Percentiles rank a stretch among this genome's conserved stretches.
These are phyloP conservation scores for Candida albicans DNA, from an alignment of 1,139 yeast genomes.

Conservation along the genomic window DNA sequence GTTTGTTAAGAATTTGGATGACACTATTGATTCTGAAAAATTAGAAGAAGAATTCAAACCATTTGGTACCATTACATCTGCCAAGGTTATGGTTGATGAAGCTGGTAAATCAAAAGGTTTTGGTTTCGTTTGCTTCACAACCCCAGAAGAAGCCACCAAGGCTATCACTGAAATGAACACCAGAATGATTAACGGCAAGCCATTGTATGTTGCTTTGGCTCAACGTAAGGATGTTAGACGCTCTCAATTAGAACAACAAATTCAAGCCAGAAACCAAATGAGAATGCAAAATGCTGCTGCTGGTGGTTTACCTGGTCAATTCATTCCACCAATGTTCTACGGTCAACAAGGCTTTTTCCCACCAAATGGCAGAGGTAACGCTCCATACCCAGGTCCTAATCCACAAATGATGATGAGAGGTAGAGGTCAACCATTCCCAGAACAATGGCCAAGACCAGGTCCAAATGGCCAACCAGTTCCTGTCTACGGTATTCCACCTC, in stretches of 20 bases:
- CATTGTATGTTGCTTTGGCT: slow-evolving; percentile 97
- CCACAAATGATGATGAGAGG: slow-evolving; percentile 84
- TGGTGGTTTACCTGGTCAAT: slow-evolving; percentile 93
- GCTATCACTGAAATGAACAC: slow-evolving; percentile 99
- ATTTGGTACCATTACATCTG: slow-evolving; percentile 94
- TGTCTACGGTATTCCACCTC: slow-evolving; percentile 81
- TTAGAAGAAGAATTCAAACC: slow-evolving; percentile 91
- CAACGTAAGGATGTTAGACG: slow-evolving; percentile 99
- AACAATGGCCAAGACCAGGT: slow-evolving; percentile 69
- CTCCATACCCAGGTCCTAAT: slow-evolving; percentile 83
- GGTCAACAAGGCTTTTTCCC: slow-evolving; percentile 84
- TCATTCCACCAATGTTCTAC: slow-evolving; percentile 94
- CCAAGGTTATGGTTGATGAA: slow-evolving; percentile 95
- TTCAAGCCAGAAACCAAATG: slow-evolving; percentile 97
- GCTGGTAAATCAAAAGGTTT: slow-evolving; percentile 95
- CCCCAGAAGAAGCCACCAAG: slow-evolving; percentile 98
- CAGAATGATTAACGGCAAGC: slow-evolving; percentile 93
- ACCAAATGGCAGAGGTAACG: slow-evolving; percentile 77
- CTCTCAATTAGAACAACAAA: slow-evolving; percentile 95
- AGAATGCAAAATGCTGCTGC: slow-evolving; percentile 94
- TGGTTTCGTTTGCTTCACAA: slow-evolving; percentile 96
- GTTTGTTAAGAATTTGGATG: slow-evolving; percentile 95
- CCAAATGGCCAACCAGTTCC: slow-evolving; percentile 82
- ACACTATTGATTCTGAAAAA: slow-evolving; percentile 85
- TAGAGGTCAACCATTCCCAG: slow-evolving; percentile 63